Evolutionary conservation across 2,329 filamentous ascomycete genomes (phyloP).

Genomic region (Fusarium circinatum): DNA sequence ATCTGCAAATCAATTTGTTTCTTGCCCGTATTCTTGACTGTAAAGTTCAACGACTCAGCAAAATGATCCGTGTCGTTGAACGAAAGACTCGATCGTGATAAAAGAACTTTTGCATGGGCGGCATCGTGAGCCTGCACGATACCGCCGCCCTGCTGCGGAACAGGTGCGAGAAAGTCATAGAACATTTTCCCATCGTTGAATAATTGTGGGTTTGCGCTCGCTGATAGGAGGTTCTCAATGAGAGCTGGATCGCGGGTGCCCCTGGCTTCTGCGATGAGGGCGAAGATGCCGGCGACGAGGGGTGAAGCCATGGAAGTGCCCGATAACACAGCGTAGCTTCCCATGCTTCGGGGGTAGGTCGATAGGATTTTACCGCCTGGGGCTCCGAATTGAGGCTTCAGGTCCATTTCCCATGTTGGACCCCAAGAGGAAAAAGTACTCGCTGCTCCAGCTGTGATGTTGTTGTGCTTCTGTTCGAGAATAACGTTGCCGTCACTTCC

Average conservation of each 20-base stretch:
- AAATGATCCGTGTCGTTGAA: constrained; percentile 74
- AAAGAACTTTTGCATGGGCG: constrained; percentile 62
- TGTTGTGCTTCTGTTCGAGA: constrained; percentile 53
- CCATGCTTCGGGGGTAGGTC: constrained; percentile 60
- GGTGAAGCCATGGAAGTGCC: constrained; percentile 72
- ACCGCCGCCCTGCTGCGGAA: constrained; percentile 69
- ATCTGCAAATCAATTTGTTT: constrained; percentile 63
- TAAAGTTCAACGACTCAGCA: constrained; percentile 59
- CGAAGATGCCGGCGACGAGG: constrained; percentile 64
- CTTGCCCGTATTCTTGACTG: constrained; percentile 64
- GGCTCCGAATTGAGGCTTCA: constrained; percentile 66
- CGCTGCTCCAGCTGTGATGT: constrained; percentile 60
- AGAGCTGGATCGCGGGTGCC: constrained; percentile 61
- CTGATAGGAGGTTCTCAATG: constrained; percentile 60
- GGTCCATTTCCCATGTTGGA: constrained; percentile 67
- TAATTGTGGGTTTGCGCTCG: constrained; percentile 59
- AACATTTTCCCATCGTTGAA: constrained; percentile 58
- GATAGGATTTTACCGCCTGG: constrained; percentile 68
- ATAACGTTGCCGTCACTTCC: constrained; percentile 49
- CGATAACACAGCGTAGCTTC: constrained; percentile 62
- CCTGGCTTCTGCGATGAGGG: constrained; percentile 63
- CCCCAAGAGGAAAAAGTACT: constrained; percentile 69
- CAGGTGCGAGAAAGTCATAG: constrained; percentile 59
- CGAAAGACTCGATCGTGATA: constrained; percentile 66
- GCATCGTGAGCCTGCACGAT: constrained; percentile 69